These are phyloP conservation scores for Podospora tetraspora DNA, from an alignment of 495 filamentous ascomycete genomes.

Conservation along the genomic window DNA sequence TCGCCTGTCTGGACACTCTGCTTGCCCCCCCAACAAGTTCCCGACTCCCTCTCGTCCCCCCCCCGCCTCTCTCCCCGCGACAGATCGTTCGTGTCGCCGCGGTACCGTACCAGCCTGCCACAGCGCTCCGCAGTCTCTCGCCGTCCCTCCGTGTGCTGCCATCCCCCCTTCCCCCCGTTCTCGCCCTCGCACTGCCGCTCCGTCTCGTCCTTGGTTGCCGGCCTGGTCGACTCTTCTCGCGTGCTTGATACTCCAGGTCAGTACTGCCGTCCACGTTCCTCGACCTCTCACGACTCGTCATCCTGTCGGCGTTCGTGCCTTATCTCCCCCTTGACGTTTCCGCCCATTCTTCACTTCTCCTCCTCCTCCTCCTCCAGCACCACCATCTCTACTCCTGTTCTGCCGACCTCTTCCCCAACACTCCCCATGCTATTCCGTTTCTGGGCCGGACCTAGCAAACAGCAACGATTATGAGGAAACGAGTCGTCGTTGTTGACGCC, in stretches of 20 bases:
- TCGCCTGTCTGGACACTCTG: not conserved
- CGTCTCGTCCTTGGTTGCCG: slow-evolving; percentile 5
- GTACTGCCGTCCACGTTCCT: slow-evolving; percentile 14
- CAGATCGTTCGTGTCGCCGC: slow-evolving; percentile 1
- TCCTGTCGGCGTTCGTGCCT: slow-evolving; percentile 7
- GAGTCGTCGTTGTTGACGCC: slow-evolving; percentile 30
- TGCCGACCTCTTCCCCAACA: not conserved
- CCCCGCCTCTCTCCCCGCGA: not conserved
- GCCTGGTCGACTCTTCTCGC: slow-evolving; percentile 1
- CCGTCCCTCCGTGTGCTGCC: not conserved
- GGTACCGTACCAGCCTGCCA: not conserved
- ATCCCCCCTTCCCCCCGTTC: not conserved
- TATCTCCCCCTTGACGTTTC: slow-evolving; percentile 24
- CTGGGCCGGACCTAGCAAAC: slow-evolving; percentile 29
- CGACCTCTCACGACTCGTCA: slow-evolving; percentile 5
- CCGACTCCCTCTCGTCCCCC: slow-evolving; percentile 1
- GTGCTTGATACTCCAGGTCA: slow-evolving; percentile 16
- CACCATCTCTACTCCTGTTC: too few species aligned
- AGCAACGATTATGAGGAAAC: slow-evolving; percentile 28
- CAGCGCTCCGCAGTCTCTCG: slow-evolving; percentile 6
- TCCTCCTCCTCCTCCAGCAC: too few species aligned
- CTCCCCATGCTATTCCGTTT: slow-evolving; percentile 16
- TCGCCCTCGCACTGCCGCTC: slow-evolving; percentile 10
- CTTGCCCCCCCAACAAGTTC: slow-evolving; percentile 3
- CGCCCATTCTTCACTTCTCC: slow-evolving; percentile 16